These are phyloP conservation scores for Trematosphaeria pertusa DNA, from an alignment of 2,329 filamentous ascomycete genomes.

Conservation along the genomic window DNA sequence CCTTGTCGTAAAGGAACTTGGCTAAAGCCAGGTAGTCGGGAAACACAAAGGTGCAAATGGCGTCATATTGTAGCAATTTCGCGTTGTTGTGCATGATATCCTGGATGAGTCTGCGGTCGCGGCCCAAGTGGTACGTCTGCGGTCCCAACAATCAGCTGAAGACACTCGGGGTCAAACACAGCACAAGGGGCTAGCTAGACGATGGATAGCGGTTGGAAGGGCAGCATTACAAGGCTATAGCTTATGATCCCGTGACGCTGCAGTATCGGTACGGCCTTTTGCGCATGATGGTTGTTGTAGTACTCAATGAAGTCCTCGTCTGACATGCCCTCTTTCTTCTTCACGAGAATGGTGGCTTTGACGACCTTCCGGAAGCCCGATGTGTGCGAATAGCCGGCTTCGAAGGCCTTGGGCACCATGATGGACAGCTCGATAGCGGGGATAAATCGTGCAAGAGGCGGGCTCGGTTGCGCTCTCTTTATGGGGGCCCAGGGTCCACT, in stretches of 20 bases:
- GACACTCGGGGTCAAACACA: not conserved
- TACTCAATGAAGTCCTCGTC: slow-evolving; percentile 54
- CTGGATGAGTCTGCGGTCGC: slow-evolving; percentile 52
- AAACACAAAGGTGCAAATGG: slow-evolving; percentile 58
- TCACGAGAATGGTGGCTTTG: slow-evolving; percentile 55
- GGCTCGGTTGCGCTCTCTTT: not conserved
- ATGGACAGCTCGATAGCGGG: slow-evolving; percentile 23
- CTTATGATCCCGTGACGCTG: slow-evolving; percentile 53
- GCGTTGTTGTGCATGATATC: slow-evolving; percentile 56
- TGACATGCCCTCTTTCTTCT: slow-evolving; percentile 55
- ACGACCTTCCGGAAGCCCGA: slow-evolving; percentile 56
- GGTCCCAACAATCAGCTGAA: slow-evolving; percentile 11
- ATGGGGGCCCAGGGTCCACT: not conserved
- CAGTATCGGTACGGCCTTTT: slow-evolving; percentile 53
- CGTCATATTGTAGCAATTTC: slow-evolving; percentile 53
- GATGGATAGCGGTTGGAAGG: not conserved
- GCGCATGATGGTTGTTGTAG: slow-evolving; percentile 55
- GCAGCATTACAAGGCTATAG: slow-evolving; percentile 52
- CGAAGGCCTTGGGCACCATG: slow-evolving; percentile 53
- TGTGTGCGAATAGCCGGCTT: slow-evolving; percentile 54
- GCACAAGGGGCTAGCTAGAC: not conserved
- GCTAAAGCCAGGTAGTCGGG: slow-evolving; percentile 55
- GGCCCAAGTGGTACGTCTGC: slow-evolving; percentile 54
- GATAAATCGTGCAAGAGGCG: not conserved
- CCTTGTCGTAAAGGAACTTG: slow-evolving; percentile 55